A percentile compares a stretch with the other conserved stretches of the same genome.
Evolutionary conservation across 345 rosid genomes (phyloP).

Genomic region (Ceriops decandra): DNA sequence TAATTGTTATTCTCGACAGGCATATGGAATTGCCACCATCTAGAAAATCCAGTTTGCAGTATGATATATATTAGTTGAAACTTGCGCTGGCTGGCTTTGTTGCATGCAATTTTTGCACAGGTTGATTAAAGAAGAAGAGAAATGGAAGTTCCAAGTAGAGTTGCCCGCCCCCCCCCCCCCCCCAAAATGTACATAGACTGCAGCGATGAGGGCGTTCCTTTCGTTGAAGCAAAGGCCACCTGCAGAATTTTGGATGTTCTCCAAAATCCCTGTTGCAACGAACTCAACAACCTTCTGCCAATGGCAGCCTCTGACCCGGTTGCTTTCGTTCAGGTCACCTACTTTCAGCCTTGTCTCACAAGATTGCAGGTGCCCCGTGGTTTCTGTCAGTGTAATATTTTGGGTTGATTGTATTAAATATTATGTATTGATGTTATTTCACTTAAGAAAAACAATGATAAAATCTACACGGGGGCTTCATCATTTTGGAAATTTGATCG

Average conservation of each 20-base stretch:
- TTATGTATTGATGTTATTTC: no score
- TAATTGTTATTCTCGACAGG: no score
- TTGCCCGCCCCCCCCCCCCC: no score
- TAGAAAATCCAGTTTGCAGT: no score
- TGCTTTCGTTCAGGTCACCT: conserved; percentile 12
- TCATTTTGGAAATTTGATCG: conserved; percentile 25
- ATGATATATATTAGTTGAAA: no score
- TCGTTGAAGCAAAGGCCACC: conserved; percentile 28
- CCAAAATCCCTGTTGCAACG: neutral
- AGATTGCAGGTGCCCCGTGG: conserved; percentile 3
- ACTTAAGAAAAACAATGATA: neutral
- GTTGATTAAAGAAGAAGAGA: no score
- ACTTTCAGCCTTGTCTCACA: conserved; percentile 18
- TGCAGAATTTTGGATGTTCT: conserved; percentile 26
- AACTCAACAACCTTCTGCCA: conserved; percentile 27
- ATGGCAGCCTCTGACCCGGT: neutral
- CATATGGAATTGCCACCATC: no score
- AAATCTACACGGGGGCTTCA: conserved; percentile 11
- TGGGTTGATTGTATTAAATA: no score
- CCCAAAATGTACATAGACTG: conserved; percentile 23
- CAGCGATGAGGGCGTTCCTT: conserved; percentile 33
- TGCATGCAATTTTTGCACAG: no score
- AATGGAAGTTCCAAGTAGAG: conserved; percentile 12
- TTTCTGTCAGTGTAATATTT: no score
- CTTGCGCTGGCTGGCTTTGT: no score